Percentiles rank a stretch among this genome's conserved stretches.
Evolutionary conservation across 2,329 filamentous ascomycete genomes (phyloP).

Genomic region (Aspergillus japonicus): DNA sequence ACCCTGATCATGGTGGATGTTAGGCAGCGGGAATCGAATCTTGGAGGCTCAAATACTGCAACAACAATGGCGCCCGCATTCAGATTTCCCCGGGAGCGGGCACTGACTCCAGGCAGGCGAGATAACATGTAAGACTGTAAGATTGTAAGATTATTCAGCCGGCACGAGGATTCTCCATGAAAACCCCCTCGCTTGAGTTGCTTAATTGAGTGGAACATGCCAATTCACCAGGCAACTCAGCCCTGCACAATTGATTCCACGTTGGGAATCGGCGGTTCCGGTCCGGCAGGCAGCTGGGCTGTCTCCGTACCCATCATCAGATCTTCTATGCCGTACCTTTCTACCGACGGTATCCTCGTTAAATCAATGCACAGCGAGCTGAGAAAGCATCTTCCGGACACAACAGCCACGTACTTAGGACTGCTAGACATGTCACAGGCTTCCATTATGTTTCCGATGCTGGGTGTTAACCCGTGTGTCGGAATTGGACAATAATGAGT

Average conservation of each 20-base stretch:
- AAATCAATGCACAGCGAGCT: too few relatives aligned
- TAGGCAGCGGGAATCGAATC: neutral
- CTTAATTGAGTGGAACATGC: neutral
- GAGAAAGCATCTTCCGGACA: too few relatives aligned
- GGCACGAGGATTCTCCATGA: slow-evolving; percentile 6
- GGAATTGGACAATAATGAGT: neutral
- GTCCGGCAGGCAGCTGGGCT: neutral
- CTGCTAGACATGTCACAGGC: neutral
- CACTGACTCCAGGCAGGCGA: neutral
- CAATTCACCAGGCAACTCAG: slow-evolving; percentile 5
- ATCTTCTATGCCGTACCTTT: neutral
- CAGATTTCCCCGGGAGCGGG: neutral
- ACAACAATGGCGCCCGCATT: slow-evolving; percentile 10
- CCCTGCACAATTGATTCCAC: slow-evolving; percentile 5
- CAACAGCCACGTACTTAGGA: neutral
- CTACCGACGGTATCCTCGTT: too few relatives aligned
- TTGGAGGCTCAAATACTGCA: slow-evolving; percentile 9
- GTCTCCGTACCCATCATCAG: too few relatives aligned
- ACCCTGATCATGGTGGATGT: slow-evolving; percentile 1
- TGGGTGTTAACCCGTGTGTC: neutral
- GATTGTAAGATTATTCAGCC: slow-evolving; percentile 1
- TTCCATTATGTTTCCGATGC: neutral
- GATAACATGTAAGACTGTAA: neutral
- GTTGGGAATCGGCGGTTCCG: neutral
- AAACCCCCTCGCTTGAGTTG: slow-evolving; percentile 8